Evolutionary conservation across 2,329 filamentous ascomycete genomes (phyloP).

Genomic region (Pyrenophora seminiperda): DNA sequence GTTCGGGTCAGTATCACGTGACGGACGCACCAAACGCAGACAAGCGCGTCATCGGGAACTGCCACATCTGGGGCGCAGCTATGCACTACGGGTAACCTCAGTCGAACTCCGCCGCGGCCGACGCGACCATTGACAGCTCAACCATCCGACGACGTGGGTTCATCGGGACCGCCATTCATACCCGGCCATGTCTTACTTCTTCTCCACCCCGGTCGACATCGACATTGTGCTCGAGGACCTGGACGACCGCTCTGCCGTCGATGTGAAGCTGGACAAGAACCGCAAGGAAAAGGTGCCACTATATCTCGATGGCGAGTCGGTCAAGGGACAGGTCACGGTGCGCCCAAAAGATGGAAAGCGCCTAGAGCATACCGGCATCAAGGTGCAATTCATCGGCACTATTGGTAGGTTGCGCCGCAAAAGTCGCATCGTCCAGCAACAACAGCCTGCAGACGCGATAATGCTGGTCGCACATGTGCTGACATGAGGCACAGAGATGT

Average conservation of each 20-base stretch:
- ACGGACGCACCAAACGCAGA: slow-evolving; percentile 3
- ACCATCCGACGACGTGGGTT: slow-evolving; percentile 17
- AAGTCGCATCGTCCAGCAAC: too few relatives aligned
- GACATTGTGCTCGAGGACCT: slow-evolving; percentile 96
- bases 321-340: slow-evolving; percentile 94
- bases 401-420: slow-evolving; percentile 67
- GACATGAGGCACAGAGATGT: slow-evolving; percentile 75
- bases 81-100: slow-evolving; percentile 14
- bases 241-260: slow-evolving; percentile 92
- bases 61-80: slow-evolving; percentile 23
- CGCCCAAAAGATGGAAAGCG: slow-evolving; percentile 97
- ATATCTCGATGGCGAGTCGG: slow-evolving; percentile 97
- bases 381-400: slow-evolving; percentile 98
- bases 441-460: too few relatives aligned
- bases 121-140: slow-evolving; percentile 22
- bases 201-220: slow-evolving; percentile 97
- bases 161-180: slow-evolving; percentile 2
- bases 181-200: slow-evolving; percentile 80
- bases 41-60: slow-evolving; percentile 21
- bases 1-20: slow-evolving; percentile 11
- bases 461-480: slow-evolving; percentile 14
- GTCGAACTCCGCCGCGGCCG: slow-evolving; percentile 24
- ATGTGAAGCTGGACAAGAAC: slow-evolving; percentile 98
- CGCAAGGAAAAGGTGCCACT: slow-evolving; percentile 94
- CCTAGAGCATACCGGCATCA: slow-evolving; percentile 97